A percentile compares a stretch with the other conserved stretches of the same genome.
Evolutionary conservation across 1,284 basidiomycete species (phyloP).

Genomic region (Ceratobasidium sp.): DNA sequence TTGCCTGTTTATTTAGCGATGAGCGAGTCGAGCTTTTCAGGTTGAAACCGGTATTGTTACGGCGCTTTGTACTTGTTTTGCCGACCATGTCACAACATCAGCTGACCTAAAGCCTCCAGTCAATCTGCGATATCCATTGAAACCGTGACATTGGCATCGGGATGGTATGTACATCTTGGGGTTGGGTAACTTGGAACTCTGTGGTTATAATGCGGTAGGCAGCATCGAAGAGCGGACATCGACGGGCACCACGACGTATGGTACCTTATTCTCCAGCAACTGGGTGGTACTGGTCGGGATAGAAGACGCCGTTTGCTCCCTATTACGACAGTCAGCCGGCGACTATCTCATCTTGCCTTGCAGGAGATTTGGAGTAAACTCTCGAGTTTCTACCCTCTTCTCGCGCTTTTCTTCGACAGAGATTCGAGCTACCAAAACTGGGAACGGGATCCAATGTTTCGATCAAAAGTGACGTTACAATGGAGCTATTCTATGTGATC

Average conservation of each 20-base stretch:
- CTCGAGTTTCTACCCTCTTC: conserved; percentile 7
- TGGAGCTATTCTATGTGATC: not conserved
- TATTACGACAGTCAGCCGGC: conserved; percentile 15
- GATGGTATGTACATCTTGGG: no score
- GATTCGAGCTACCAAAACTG: conserved; percentile 4
- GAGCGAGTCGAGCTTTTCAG: no score
- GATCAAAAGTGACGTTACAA: not conserved
- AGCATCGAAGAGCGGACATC: no score
- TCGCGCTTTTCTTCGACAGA: conserved; percentile 15
- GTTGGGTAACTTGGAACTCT: no score
- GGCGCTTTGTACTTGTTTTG: no score
- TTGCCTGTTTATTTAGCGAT: no score
- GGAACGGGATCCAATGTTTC: conserved; percentile 10
- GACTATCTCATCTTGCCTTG: conserved; percentile 4
- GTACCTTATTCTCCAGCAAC: conserved; percentile 21
- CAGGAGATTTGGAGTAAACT: conserved; percentile 5
- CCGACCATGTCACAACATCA: no score
- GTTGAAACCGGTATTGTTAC: no score
- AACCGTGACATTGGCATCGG: no score
- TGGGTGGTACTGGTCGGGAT: not conserved
- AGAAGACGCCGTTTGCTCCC: not conserved
- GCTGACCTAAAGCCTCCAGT: no score
- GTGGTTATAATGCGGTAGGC: no score
- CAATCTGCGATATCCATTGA: no score
- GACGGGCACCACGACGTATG: conserved; percentile 18